Evolutionary conservation across 2,329 filamentous ascomycete genomes (phyloP), one percentile per base, ranked within the genome.

Genomic region (Fusarium transvaalense): DNA sequence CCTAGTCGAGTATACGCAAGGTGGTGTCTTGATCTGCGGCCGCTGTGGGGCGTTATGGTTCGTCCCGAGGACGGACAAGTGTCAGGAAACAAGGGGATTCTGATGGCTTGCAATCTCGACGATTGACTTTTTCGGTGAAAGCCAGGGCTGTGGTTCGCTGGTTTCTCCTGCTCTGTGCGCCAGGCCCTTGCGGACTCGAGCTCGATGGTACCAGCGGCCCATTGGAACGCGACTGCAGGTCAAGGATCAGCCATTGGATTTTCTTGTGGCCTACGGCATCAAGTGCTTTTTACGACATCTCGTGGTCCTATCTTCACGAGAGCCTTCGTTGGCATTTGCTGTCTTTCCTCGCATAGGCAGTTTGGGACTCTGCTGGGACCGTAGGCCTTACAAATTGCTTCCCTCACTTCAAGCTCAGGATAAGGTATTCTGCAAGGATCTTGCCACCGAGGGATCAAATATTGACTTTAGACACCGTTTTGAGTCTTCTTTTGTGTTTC

Each of bases 31-130:
- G 76, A 77, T 77, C 75, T 79, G 79, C 80, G 78, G 78, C 78
- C 79, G 72, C 64, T 76, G 79, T 80, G 78, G 80, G 77, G 74
- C 77, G 52, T 74, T 65, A 74, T 80, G 74, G 76, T 79, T 80
- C 77, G 76, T 80, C 74, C 76, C 75, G 73, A 75, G 63, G 73
- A 68, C 70, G 71, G 76, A 78, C 76, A 79, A 78, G 73, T 78
- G 78, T 80, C 76, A 78, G 67, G 64, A 72, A 70, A 71, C 73
- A 72, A 75, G 74, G 71, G 71, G 58, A 75, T 72, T 68, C 73
- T 70, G 65, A 74, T 74, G 69, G 74, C 75, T 74, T 68, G 67
- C 65, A 69, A 64, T 69, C 65, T 68, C 64, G 60, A 65, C 61
- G 60, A 56, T 60, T 71, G 75, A 70, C 73, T 74, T 73, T 75